phyloP scores from a whole-genome alignment of 2,329 filamentous ascomycete species.

The Neodidymelliopsis sp. region DNA sequence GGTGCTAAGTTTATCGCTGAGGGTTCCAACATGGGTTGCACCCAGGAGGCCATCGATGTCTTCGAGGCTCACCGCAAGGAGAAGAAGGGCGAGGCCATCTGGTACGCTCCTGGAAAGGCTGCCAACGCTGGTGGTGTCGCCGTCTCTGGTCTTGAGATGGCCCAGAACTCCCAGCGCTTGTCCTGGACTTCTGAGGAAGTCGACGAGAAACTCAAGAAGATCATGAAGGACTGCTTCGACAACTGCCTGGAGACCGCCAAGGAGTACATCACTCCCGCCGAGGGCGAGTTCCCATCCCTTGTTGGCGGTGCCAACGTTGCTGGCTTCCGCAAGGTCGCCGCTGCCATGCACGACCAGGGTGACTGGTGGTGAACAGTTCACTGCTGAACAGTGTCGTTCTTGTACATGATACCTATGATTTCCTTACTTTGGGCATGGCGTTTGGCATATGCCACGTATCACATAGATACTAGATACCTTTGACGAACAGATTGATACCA shows the following conservation, averaged over 20 bases:
- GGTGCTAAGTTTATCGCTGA: slow-evolving; percentile 90
- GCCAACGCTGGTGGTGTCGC: slow-evolving; percentile 98
- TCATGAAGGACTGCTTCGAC: slow-evolving; percentile 94
- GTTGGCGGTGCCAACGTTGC: slow-evolving; percentile 97
- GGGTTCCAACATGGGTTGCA: slow-evolving; percentile 99
- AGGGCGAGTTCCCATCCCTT: slow-evolving; percentile 86
- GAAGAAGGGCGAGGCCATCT: slow-evolving; percentile 77
- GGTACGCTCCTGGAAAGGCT: slow-evolving; percentile 96
- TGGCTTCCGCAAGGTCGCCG: slow-evolving; percentile 94
- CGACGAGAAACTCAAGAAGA: slow-evolving; percentile 85
- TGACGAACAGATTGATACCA: slow-evolving; percentile 25
- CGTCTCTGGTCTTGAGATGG: slow-evolving; percentile 98
- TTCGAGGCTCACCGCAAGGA: slow-evolving; percentile 81
- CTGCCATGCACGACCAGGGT: slow-evolving; percentile 94
- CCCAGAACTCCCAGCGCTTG: slow-evolving; percentile 90
- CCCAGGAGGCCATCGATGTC: slow-evolving; percentile 89
- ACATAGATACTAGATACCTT: slow-evolving; percentile 33
- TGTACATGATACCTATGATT: slow-evolving; percentile 40
- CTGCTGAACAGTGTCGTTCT: slow-evolving; percentile 18
- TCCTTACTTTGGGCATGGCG: slow-evolving; percentile 28
- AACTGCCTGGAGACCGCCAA: slow-evolving; percentile 88
- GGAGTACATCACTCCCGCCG: slow-evolving; percentile 80
- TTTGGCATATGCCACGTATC: slow-evolving; percentile 22
- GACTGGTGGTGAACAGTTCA: slow-evolving; percentile 74
- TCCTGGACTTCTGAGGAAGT: slow-evolving; percentile 90